Evolutionary conservation across 495 filamentous ascomycete genomes (phyloP).

Genomic region (Podospora anserina): DNA sequence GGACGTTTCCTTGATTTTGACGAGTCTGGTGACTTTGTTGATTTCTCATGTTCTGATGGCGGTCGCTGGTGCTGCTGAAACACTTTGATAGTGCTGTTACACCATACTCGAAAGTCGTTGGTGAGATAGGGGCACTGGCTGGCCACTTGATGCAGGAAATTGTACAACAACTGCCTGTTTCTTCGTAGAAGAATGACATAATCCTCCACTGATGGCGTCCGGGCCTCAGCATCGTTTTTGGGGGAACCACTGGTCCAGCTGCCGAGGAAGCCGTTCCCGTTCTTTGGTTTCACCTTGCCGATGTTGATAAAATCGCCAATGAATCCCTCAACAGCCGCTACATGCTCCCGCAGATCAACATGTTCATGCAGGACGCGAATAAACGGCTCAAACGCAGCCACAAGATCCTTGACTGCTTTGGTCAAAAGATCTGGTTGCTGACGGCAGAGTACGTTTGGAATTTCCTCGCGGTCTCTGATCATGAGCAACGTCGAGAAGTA

Average conservation of each 20-base stretch:
- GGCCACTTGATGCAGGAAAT: slow-evolving; percentile 59
- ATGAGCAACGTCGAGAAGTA: slow-evolving; percentile 57
- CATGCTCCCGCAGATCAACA: slow-evolving; percentile 58
- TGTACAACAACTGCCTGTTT: slow-evolving; percentile 53
- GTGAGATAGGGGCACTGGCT: slow-evolving; percentile 59
- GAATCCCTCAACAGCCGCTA: slow-evolving; percentile 56
- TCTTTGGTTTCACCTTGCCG: slow-evolving; percentile 34
- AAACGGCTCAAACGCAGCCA: slow-evolving; percentile 61
- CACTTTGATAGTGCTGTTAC: slow-evolving; percentile 32
- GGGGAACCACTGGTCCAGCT: neutral
- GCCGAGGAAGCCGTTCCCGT: neutral
- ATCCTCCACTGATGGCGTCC: slow-evolving; percentile 56
- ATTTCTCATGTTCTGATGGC: neutral
- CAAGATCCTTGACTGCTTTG: slow-evolving; percentile 51
- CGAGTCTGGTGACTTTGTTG: neutral
- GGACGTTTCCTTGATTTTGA: neutral
- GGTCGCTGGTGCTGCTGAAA: slow-evolving; percentile 23
- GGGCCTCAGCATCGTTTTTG: slow-evolving; percentile 22
- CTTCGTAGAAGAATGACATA: slow-evolving; percentile 55
- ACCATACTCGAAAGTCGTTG: slow-evolving; percentile 44
- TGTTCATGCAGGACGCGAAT: slow-evolving; percentile 61
- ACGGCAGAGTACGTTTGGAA: slow-evolving; percentile 55
- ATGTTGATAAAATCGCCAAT: slow-evolving; percentile 57
- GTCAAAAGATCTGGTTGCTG: slow-evolving; percentile 59
- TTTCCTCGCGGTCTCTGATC: slow-evolving; percentile 59